These are phyloP conservation scores for Auxenochlorella pyrenoidosa DNA, from an alignment of 139 green algal species.

Conservation along the genomic window DNA sequence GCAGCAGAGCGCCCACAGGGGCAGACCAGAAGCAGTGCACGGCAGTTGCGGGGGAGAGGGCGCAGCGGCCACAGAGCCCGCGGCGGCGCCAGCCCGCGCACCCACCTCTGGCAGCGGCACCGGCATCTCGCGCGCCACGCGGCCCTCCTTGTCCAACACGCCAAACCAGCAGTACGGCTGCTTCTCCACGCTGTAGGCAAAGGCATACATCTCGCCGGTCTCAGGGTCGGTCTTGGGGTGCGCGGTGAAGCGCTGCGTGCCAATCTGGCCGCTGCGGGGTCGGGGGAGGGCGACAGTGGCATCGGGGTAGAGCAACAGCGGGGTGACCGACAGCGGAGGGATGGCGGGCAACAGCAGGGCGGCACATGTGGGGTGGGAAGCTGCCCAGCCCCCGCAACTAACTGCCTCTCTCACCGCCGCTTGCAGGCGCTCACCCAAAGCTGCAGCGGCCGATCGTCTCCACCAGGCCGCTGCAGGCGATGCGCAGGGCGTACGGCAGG, in stretches of 20 bases:
- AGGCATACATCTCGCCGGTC: conserved; percentile 57
- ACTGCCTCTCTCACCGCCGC: neutral
- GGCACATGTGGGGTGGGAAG: no score
- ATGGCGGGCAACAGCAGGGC: neutral
- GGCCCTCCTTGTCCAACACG: conserved; percentile 45
- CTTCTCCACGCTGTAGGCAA: conserved; percentile 60
- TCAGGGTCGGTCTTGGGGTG: conserved; percentile 84
- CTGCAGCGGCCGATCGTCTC: conserved; percentile 68
- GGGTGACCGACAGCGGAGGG: no score
- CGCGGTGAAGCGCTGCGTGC: conserved; percentile 73
- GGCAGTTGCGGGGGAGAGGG: no score
- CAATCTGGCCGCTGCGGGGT: conserved; percentile 22
- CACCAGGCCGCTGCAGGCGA: conserved; percentile 56
- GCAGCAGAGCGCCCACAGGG: no score
- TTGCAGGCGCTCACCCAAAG: conserved; percentile 1
- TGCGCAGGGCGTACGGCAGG: conserved; percentile 63
- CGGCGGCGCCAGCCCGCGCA: no score
- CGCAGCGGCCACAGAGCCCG: no score
- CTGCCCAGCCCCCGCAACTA: no score
- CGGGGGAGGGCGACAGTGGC: no score
- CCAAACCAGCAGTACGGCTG: conserved; percentile 43
- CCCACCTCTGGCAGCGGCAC: conserved; percentile 25
- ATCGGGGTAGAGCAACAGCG: neutral
- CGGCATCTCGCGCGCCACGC: conserved; percentile 23
- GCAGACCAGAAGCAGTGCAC: no score